Percentiles rank a stretch among this genome's conserved stretches.
phyloP scores from a whole-genome alignment of 2,329 filamentous ascomycete genomes.

The Ascochyta fabae region DNA sequence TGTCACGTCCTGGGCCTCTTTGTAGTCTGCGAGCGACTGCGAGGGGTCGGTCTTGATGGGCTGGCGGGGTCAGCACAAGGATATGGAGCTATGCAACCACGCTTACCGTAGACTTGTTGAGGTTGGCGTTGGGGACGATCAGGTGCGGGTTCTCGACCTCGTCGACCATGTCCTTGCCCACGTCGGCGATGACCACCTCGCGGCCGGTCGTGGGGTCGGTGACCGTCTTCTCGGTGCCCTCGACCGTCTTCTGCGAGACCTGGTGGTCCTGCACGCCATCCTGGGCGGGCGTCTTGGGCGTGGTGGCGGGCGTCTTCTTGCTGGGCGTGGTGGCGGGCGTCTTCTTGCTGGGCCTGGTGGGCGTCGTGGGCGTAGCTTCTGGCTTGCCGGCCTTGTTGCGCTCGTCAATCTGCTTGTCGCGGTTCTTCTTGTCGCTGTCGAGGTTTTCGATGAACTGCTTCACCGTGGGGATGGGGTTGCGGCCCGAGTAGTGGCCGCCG shows the following conservation, averaged over 20 bases:
- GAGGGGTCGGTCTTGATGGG: conserved; percentile 72
- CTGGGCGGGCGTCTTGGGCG: conserved; percentile 31
- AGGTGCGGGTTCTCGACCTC: conserved; percentile 75
- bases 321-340: conserved; percentile 50
- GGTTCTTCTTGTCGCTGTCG: conserved; percentile 77
- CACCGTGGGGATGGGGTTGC: conserved; percentile 86
- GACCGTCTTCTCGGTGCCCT: conserved; percentile 64
- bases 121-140: conserved; percentile 87
- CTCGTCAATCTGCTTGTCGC: conserved; percentile 75
- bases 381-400: conserved; percentile 56
- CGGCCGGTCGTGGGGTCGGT: conserved; percentile 89
- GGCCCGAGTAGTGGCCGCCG: conserved; percentile 78
- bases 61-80: conserved; percentile 36
- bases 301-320: conserved; percentile 34
- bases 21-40: conserved; percentile 81
- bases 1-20: conserved; percentile 83
- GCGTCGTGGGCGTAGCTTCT: conserved; percentile 32
- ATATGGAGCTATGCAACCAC: background rate
- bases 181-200: conserved; percentile 84
- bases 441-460: conserved; percentile 81
- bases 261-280: conserved; percentile 55
- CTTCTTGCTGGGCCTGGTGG: conserved; percentile 47
- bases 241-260: conserved; percentile 53
- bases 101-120: conserved; percentile 71
- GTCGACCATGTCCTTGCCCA: conserved; percentile 72